Conservation (phyloP, 495 filamentous ascomycete species). For the Tuber umbilicatum region DNA sequence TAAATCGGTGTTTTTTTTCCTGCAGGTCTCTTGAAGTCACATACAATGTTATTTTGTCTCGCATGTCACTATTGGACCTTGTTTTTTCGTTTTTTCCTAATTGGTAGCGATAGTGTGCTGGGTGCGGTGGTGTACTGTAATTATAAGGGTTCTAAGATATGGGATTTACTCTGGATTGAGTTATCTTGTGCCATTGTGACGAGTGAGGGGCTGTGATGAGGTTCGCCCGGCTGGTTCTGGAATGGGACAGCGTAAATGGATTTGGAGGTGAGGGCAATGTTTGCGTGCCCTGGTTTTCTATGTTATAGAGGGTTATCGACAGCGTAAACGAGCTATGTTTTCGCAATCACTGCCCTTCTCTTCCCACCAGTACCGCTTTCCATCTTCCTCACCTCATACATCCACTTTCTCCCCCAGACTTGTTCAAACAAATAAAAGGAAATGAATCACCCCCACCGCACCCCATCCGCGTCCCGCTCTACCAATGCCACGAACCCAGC, state of each 20-base stretch:
- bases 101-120: neutral
- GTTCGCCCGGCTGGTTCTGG: neutral
- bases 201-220: neutral
- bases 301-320: neutral
- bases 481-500: neutral
- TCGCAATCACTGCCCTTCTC: neutral
- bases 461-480: neutral
- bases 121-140: neutral
- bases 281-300: neutral
- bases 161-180: neutral
- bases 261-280: neutral
- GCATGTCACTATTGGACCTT: neutral
- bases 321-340: neutral
- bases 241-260: neutral
- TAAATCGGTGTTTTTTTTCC: slow-evolving; percentile 1
- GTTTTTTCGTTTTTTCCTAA: neutral
- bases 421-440: neutral
- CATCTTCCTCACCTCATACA: neutral
- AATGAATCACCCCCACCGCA: neutral
- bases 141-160: neutral
- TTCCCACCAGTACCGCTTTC: neutral
- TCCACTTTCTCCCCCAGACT: neutral
- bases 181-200: neutral
- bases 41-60: neutral
- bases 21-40: neutral